A percentile compares a stretch with the other conserved stretches of the same genome.
Conservation (phyloP, 768 basidiomycete genomes). For the Suillus subalutaceus region DNA sequence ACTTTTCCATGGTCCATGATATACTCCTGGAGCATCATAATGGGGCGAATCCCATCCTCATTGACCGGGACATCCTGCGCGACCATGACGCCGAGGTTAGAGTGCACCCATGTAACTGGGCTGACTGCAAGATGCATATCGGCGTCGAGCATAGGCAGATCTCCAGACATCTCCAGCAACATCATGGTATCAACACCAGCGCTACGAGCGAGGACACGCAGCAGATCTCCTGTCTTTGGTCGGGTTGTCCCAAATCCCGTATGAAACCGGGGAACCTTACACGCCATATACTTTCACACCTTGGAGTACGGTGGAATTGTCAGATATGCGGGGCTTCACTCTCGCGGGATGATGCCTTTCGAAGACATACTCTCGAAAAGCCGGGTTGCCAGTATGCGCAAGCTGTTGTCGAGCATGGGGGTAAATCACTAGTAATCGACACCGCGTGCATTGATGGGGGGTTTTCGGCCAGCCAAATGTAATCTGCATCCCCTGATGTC, state of each 20-base stretch:
- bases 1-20: neutral
- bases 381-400: neutral
- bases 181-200: neutral
- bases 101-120: neutral
- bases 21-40: neutral
- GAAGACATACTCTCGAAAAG: neutral
- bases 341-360: constrained; percentile 2
- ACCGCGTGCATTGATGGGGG: neutral
- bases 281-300: neutral
- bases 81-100: neutral
- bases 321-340: neutral
- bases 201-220: neutral
- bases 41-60: neutral
- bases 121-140: neutral
- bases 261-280: neutral
- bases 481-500: neutral
- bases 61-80: neutral
- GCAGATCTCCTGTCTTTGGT: neutral
- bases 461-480: neutral
- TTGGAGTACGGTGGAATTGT: neutral
- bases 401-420: neutral
- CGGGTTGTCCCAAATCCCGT: neutral
- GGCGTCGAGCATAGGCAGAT: neutral
- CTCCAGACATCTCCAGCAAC: neutral
- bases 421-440: neutral